Base-by-base conservation (phyloP, 2,329 filamentous ascomycete genomes). In the Graphilbum fragrans region DNA sequence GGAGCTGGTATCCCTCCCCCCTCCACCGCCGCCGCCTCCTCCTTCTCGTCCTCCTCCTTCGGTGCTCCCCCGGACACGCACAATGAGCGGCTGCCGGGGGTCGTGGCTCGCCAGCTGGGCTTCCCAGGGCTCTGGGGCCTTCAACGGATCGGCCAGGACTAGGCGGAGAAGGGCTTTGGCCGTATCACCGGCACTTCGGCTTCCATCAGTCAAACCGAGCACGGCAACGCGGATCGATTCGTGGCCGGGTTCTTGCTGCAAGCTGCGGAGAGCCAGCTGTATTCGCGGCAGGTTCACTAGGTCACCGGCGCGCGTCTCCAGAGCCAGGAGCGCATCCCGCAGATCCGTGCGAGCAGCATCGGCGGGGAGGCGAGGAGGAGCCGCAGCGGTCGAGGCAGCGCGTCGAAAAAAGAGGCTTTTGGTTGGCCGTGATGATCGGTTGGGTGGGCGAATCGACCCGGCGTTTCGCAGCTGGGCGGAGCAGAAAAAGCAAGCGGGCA, bases 71-170 rank as follows among this genome's bases (percentile, higher is more conserved):
- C 45, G 42, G 32, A 79, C 70, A 51, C 77, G 70, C 44, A 88
- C 67, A 17, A 87, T 62, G 42, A 87, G 58, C 3, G 81, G 80
- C 45, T 66, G 66, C 23, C 62, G 57, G 22, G 65, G 57, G 48
- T 72, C 66, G 45, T 71, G 66, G 12, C 56, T 54, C 12, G 71
- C 66, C 45, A 87, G 56, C 44, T 76, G 64, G 52, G 64, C 63
- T 58, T 88, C 83, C 83, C 83, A 88, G 21, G 66, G 58, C 48
- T 77, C 69, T 48, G 74, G 69, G 5, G 70, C 60, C 31, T 67
- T 67, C 48, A 88, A 59, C 5, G 83, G 81, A 57, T 88, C 83
- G 2, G 80, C 79, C 2, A 87, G 63, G 12, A 86, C 60, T 29
- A 88, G 64, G 34, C 78, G 73, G 36, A 87, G 69, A 9, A 95